phyloP scores from a whole-genome alignment of 2,329 filamentous ascomycete species.

The Chaetomium sp. region DNA sequence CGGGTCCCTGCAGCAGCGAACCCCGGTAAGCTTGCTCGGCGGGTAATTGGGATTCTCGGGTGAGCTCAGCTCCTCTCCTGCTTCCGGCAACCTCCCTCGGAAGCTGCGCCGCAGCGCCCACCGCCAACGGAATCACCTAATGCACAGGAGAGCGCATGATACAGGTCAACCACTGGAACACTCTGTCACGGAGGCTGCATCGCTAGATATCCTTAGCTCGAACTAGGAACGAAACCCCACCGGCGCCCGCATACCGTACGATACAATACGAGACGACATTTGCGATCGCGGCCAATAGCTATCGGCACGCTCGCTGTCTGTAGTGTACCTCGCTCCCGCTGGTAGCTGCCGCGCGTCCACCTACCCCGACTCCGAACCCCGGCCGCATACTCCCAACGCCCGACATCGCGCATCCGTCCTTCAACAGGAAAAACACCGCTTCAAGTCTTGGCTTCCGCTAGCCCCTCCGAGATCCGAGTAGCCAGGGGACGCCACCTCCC shows the following conservation, averaged over 20 bases:
- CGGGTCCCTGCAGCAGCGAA: slow-evolving; percentile 1
- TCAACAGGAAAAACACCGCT: slow-evolving; percentile 6
- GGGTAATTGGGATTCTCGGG: too few species aligned
- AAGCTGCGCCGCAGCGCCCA: slow-evolving; percentile 11
- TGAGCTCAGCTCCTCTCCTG: too few species aligned
- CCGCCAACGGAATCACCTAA: not conserved
- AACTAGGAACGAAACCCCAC: not conserved
- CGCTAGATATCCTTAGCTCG: too few species aligned
- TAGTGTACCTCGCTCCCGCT: too few species aligned
- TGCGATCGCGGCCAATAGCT: slow-evolving; percentile 9
- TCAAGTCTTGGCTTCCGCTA: too few species aligned
- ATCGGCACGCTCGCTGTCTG: not conserved
- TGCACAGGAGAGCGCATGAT: not conserved
- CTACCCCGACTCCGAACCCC: not conserved
- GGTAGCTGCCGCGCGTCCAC: slow-evolving; percentile 5
- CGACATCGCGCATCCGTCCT: too few species aligned
- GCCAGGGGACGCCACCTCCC: too few species aligned
- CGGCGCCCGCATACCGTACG: not conserved
- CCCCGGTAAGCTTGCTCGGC: slow-evolving; percentile 4
- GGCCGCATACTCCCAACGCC: too few species aligned
- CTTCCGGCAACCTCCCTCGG: not conserved
- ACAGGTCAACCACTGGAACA: not conserved
- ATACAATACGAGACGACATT: not conserved
- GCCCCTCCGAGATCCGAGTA: too few species aligned
- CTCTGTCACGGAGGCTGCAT: too few species aligned